A percentile compares a stretch with the other conserved stretches of the same genome.
phyloP scores from a whole-genome alignment of 148 eudicot genomes.

The Vaccinium macrocarpon region DNA sequence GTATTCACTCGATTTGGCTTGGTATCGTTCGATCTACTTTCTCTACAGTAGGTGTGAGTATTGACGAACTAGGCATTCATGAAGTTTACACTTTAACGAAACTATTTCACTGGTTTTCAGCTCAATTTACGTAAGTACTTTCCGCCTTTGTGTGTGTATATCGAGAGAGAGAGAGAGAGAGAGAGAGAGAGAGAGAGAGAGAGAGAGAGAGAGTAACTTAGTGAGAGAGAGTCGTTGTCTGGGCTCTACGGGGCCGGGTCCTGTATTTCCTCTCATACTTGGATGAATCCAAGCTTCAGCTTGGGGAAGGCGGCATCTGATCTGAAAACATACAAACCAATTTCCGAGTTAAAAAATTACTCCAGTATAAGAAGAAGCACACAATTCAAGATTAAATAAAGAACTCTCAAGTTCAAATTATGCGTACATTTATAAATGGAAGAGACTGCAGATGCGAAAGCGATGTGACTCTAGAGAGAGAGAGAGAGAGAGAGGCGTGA shows the following conservation, averaged over 20 bases:
- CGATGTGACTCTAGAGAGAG: background rate
- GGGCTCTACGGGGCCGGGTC: slow-evolving; percentile 42
- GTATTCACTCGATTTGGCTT: background rate
- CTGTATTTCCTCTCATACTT: slow-evolving; percentile 54
- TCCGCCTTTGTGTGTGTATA: background rate
- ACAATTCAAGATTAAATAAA: background rate
- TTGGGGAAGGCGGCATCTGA: slow-evolving; percentile 22
- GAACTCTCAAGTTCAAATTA: too few species aligned
- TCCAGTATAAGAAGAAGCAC: background rate
- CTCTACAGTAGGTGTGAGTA: background rate
- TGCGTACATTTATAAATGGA: background rate
- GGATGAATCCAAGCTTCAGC: background rate
- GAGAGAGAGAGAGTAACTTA: slow-evolving; percentile 36
- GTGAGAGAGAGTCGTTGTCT: slow-evolving; percentile 65
- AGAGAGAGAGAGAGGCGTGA: background rate
- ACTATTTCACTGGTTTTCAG: background rate
- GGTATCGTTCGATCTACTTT: background rate
- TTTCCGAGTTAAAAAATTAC: background rate
- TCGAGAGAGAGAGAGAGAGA: background rate
- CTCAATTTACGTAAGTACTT: background rate
- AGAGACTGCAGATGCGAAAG: background rate
- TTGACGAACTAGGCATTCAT: background rate
- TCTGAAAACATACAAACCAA: slow-evolving; percentile 8
- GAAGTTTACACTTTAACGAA: background rate
- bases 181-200: slow-evolving; percentile 38